Conservation (phyloP, 2,329 filamentous ascomycete species). For the Penicillium sp. region DNA sequence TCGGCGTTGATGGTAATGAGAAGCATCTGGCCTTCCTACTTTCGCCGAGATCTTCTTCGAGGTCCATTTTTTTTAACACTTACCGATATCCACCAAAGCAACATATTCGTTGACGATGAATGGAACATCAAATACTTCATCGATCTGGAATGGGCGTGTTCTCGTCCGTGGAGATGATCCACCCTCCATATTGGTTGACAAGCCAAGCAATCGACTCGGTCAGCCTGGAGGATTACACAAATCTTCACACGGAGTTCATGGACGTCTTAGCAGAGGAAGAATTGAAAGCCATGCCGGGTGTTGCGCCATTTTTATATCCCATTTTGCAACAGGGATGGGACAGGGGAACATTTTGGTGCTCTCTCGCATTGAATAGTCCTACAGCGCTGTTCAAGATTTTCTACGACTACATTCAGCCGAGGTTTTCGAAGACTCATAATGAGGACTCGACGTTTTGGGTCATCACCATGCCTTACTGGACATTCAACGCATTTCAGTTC, state of each 20-base stretch:
- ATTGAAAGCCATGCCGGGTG: not conserved
- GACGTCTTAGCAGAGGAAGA: not conserved
- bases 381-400: not conserved
- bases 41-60: constrained; percentile 27
- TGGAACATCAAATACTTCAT: constrained; percentile 28
- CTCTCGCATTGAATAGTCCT: not conserved
- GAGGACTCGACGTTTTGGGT: not conserved
- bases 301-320: not conserved
- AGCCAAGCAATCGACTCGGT: constrained; percentile 13
- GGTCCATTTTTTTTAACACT: constrained; percentile 38
- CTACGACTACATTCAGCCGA: not conserved
- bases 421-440: not conserved
- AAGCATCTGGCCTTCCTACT: constrained; percentile 29
- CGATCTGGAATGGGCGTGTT: constrained; percentile 30
- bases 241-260: not conserved
- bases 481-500: not conserved
- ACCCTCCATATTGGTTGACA: constrained; percentile 29
- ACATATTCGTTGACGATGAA: constrained; percentile 27
- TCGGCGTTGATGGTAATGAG: constrained; percentile 28
- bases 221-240: not conserved
- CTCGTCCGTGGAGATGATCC: constrained; percentile 27
- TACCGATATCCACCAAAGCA: constrained; percentile 43
- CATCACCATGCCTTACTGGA: not conserved
- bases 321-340: not conserved
- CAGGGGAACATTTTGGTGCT: not conserved